Percentiles rank a stretch among this genome's conserved stretches.
Evolutionary conservation across 441 rosid species (phyloP).

Genomic region (Bocquillonia castaneifolia): DNA sequence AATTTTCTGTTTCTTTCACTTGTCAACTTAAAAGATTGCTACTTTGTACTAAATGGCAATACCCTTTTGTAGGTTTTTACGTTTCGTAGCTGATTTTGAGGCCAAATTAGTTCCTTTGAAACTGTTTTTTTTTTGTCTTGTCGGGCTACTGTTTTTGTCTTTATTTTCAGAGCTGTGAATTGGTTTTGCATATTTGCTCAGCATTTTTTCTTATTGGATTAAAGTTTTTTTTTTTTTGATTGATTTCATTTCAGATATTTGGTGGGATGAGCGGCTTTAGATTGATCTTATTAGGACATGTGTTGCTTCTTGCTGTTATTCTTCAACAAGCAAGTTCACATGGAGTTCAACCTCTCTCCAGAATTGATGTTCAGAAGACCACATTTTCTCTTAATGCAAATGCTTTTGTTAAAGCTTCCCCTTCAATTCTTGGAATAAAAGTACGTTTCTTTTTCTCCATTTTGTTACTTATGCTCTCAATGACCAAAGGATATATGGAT

Average conservation of each 20-base stretch:
- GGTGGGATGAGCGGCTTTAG: constrained; percentile 30
- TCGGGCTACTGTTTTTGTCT: background rate
- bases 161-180: background rate
- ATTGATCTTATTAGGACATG: constrained; percentile 26
- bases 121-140: background rate
- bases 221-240: background rate
- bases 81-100: background rate
- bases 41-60: background rate
- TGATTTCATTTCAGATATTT: constrained; percentile 28
- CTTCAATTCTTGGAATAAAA: constrained; percentile 52
- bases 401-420: constrained; percentile 58
- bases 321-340: constrained; percentile 42
- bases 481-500: background rate
- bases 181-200: background rate
- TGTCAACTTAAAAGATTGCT: background rate
- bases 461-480: background rate
- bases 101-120: background rate
- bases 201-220: background rate
- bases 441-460: constrained; percentile 27
- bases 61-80: background rate
- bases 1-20: background rate
- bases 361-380: constrained; percentile 46
- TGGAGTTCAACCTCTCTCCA: constrained; percentile 62
- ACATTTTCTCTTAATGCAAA: constrained; percentile 32
- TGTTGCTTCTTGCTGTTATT: constrained; percentile 37